Base-by-base conservation (phyloP, 345 rosid species). In the Anastatica hierochuntica region DNA sequence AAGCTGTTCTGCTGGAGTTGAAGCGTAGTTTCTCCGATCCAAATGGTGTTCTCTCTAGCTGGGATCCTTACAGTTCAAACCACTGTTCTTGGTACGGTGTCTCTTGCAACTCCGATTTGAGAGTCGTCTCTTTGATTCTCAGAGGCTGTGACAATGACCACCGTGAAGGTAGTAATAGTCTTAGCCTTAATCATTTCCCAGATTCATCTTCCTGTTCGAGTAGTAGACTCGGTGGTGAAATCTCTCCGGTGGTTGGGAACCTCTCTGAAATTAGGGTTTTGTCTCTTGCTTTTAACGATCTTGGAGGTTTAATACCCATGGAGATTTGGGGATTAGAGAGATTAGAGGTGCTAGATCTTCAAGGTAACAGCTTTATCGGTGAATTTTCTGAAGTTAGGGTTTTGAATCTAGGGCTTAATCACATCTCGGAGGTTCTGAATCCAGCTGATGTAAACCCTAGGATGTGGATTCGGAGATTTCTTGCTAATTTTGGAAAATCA, bases 81-180 rank as follows among this genome's bases (percentile, higher is more conserved):
- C 74, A 64, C 58, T 79, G 79, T 60, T 74, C 79, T 6, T 79
- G 77, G 79, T 39, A 12, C 24, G 81, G 79, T 24, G 79, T 76
- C 5, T 38, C 74, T 5, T 79, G 81, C 49, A 68, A 76, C 75
- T 63, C 74, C 16, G 43, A 55, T 47, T 65, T 43, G 2, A 64
- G 48, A 33, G 77, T 71, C 45, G 66, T 69, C 61, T 71, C 74
- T 34, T 5, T 76, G 4, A 69, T 41, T 5, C 56, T 79, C 35
- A 40, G 64, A 7, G 75, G 76, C 15, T 60, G 70, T 46, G 66
- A 39, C 30, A 64, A 17, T 4, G 15, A 1, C 36, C 50, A 49
- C 43, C 59, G 77, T 23, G 61, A 30, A 29, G 33, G 33, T 29
- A 2, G n/a, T n/a, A n/a, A 29, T n/a, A 29, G 7, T 29, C 33